Base-by-base conservation (phyloP, 2,329 filamentous ascomycete genomes). In the Paecilomyces dactylethromorphus region DNA sequence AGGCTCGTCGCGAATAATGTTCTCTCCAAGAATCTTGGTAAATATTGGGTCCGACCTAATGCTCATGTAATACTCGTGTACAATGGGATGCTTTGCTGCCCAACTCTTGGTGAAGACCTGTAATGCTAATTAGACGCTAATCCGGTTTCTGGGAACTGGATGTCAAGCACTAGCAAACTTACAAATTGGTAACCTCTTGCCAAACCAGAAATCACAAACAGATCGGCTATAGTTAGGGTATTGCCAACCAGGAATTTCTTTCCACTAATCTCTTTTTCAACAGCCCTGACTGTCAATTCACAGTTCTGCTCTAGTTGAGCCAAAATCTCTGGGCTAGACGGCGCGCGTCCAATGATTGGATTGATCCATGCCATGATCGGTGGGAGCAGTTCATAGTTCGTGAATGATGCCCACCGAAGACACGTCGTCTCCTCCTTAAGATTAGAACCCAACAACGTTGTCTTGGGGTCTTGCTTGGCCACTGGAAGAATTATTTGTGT, bases 141-240 rank as follows among this genome's bases (percentile, higher is more conserved):
- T 5, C 24, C 24, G 24, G 24, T 5, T 26, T 5, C 24, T 26
- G 24, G 24, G 5, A 26, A 26, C 24, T 26, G 24, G 24, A 5
- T 5, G 5, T 26, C 24, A 26, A 26, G 24, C 24, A 26, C 24
- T 26, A 5, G 24, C 24, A 26, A 5, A 55, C 54, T 45, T 45
- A 55, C 54, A 55, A n/a, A 55, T 45, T 55, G 54, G 35, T 55
- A 55, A 8, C 54, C 54, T 35, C 54, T 55, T 13, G 54, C 54
- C 32, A 55, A 55, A 8, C 54, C 54, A n/a, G 31, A 55, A 4
- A 45, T 31, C 32, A 55, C 54, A n/a, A 55, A 55, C 54, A 55
- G 45, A 10, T 55, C 54, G 13, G 54, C 54, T 31, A 55, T 18
- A 3, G 54, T 55, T 31, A 55, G 35, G 10, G 54, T 55, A 35